Conservation (phyloP, 2,329 filamentous ascomycete species). For the Keithomyces neogunnii region DNA sequence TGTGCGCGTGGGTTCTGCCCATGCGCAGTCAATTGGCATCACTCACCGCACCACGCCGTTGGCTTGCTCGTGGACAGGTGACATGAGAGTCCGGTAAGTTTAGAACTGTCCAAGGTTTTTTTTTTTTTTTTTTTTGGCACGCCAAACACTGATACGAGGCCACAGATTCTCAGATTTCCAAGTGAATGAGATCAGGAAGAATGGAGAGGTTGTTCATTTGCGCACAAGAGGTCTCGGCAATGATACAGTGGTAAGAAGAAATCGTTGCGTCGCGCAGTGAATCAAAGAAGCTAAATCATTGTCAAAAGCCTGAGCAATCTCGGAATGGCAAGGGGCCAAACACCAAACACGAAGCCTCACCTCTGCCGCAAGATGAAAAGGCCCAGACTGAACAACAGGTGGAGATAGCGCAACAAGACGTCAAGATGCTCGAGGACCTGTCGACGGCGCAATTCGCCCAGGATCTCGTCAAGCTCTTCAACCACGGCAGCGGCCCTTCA, state of each 20-base stretch:
- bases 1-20: conserved; percentile 22
- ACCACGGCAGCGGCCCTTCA: conserved; percentile 22
- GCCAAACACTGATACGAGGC: neutral
- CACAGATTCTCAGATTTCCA: conserved; percentile 79
- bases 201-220: conserved; percentile 70
- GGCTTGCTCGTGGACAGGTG: conserved; percentile 28
- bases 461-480: conserved; percentile 33
- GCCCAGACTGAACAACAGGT: conserved; percentile 10
- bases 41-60: conserved; percentile 31
- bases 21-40: conserved; percentile 29
- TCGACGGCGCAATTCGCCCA: conserved; percentile 30
- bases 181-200: conserved; percentile 77
- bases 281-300: neutral
- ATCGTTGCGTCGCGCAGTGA: neutral
- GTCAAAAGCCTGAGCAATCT: conserved; percentile 10
- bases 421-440: conserved; percentile 28
- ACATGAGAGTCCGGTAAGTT: conserved; percentile 28
- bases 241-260: conserved; percentile 9
- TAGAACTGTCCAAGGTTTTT: neutral
- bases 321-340: conserved; percentile 9
- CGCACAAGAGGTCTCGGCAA: conserved; percentile 31
- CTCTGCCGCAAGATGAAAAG: conserved; percentile 11
- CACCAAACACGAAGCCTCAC: conserved; percentile 9
- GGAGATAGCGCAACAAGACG: conserved; percentile 24
- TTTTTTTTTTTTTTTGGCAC: too few species aligned